Conservation (phyloP, 192 early-diverging fungal genomes). For the Rhizophagus sp. region DNA sequence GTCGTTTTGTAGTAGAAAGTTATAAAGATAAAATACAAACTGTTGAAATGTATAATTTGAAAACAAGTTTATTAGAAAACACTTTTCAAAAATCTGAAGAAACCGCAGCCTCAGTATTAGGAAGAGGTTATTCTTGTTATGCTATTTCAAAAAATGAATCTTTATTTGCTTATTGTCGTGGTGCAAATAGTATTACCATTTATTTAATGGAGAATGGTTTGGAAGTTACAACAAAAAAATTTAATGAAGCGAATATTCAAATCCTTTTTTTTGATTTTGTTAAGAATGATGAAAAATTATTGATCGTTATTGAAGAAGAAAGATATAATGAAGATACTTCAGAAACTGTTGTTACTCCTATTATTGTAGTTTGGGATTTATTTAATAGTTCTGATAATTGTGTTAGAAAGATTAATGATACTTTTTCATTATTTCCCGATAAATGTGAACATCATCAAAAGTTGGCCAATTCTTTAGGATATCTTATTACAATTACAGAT, state of each 20-base stretch:
- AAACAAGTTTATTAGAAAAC: not conserved
- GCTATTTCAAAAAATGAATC: not conserved
- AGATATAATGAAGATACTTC: too few species aligned
- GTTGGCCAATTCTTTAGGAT: not conserved
- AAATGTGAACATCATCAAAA: not conserved
- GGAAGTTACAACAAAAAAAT: not conserved
- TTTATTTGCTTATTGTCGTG: not conserved
- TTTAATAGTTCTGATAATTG: too few species aligned
- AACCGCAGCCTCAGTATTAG: not conserved
- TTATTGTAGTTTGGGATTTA: too few species aligned
- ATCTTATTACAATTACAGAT: not conserved
- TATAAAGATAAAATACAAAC: not conserved
- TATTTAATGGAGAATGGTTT: not conserved
- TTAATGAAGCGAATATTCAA: not conserved
- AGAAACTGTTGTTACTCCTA: too few species aligned
- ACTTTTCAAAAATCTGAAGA: not conserved
- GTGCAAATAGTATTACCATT: not conserved
- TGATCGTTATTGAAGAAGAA: too few species aligned
- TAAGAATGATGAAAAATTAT: not conserved
- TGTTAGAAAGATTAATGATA: not conserved
- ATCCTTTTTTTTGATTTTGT: not conserved
- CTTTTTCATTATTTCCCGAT: not conserved
- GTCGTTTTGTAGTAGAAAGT: not conserved
- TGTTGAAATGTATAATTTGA: not conserved
- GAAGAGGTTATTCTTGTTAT: not conserved